phyloP scores from a whole-genome alignment of 805 yeast genomes.

The Alloascoidea hylecoeti region DNA sequence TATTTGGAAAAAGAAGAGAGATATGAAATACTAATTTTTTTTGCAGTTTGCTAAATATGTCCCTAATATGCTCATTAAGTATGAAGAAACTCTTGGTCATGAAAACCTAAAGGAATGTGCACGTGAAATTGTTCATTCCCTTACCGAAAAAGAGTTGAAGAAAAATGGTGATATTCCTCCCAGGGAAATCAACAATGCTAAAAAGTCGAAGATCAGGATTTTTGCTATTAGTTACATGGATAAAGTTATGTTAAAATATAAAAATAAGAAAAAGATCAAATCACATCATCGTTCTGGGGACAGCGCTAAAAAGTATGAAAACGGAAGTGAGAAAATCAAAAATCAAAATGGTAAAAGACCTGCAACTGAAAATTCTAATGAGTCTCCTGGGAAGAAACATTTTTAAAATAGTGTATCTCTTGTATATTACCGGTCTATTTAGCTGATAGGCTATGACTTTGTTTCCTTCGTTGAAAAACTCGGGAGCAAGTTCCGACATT shows the following conservation, averaged over 20 bases:
- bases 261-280: not conserved
- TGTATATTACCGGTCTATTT: too few species aligned
- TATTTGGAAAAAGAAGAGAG: too few species aligned
- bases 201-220: slow-evolving; percentile 51
- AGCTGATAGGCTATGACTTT: too few species aligned
- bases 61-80: slow-evolving; percentile 63
- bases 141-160: slow-evolving; percentile 57
- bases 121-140: slow-evolving; percentile 53
- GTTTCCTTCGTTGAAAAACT: too few species aligned
- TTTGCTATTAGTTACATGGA: slow-evolving; percentile 56
- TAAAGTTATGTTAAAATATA: slow-evolving; percentile 25
- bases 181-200: slow-evolving; percentile 42
- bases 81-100: slow-evolving; percentile 52
- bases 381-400: too few species aligned
- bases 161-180: slow-evolving; percentile 30
- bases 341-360: slow-evolving; percentile 8
- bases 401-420: too few species aligned
- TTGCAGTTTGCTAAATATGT: slow-evolving; percentile 60
- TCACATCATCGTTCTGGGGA: slow-evolving; percentile 17
- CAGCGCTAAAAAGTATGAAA: slow-evolving; percentile 15
- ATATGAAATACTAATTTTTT: too few species aligned
- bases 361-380: too few species aligned
- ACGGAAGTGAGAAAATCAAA: too few species aligned
- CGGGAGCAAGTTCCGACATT: too few species aligned
- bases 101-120: slow-evolving; percentile 69